Percentiles rank a stretch among this genome's conserved stretches.
Conservation (phyloP, 352 stramenopile genomes). For the Salisapilia sapeloensis region DNA sequence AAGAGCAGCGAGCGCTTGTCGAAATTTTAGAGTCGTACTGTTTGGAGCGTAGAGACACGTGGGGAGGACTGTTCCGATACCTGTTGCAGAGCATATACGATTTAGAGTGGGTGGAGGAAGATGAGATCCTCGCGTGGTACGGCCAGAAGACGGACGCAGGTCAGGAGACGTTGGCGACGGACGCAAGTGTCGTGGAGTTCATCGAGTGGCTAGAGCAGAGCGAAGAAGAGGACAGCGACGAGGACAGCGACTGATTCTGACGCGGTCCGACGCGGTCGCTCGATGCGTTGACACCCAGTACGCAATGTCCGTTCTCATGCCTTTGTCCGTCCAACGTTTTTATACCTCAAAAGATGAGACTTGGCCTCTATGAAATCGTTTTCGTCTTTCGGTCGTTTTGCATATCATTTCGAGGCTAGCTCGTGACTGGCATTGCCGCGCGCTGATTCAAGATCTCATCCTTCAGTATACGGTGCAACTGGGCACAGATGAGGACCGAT, state of each 20-base stretch:
- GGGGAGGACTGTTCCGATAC: conserved; percentile 83
- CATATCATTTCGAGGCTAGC: too few relatives aligned
- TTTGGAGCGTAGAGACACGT: conserved; percentile 21
- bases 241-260: conserved; percentile 24
- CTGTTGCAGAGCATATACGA: conserved; percentile 89
- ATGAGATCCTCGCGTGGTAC: conserved; percentile 86
- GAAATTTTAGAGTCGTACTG: conserved; percentile 42
- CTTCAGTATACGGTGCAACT: too few relatives aligned
- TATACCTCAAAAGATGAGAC: too few relatives aligned
- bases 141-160: conserved; percentile 17
- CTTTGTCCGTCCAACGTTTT: too few relatives aligned
- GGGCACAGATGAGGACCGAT: too few relatives aligned
- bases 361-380: too few relatives aligned
- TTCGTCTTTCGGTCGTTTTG: too few relatives aligned
- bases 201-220: conserved; percentile 84
- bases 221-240: conserved; percentile 36
- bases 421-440: too few relatives aligned
- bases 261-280: too few relatives aligned
- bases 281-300: too few relatives aligned
- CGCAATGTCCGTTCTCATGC: too few relatives aligned
- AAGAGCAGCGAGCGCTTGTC: conserved; percentile 48
- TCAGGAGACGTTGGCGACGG: conserved; percentile 29
- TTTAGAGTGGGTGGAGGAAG: conserved; percentile 85
- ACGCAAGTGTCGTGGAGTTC: conserved; percentile 83
- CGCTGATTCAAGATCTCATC: too few relatives aligned